Percentiles rank a stretch among this genome's conserved stretches.
These are phyloP conservation scores for Hyparrhenia diplandra DNA, from an alignment of 176 grass and related monocot genomes.

Conservation along the genomic window DNA sequence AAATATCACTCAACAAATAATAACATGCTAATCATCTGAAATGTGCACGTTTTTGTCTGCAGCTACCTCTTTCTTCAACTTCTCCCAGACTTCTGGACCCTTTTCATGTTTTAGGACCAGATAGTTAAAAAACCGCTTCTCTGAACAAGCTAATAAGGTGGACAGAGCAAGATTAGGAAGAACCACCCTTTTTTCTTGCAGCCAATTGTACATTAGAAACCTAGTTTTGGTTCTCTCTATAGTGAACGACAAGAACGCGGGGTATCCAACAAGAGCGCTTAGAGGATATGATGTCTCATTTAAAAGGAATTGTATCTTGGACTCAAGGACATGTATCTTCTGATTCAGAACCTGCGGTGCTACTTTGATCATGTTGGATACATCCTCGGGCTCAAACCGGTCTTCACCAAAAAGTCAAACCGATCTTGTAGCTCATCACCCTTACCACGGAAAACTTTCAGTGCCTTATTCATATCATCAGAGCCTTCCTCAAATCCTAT, in stretches of 20 bases:
- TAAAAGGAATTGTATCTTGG: constrained; percentile 55
- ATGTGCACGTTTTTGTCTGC: neutral
- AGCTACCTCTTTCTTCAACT: constrained; percentile 34
- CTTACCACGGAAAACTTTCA: constrained; percentile 54
- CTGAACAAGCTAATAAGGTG: constrained; percentile 49
- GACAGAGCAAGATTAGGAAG: constrained; percentile 34
- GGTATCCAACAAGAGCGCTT: constrained; percentile 43
- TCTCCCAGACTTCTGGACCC: constrained; percentile 51
- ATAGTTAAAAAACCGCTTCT: constrained; percentile 26
- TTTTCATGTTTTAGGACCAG: constrained; percentile 30
- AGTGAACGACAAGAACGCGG: constrained; percentile 49
- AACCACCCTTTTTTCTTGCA: constrained; percentile 42
- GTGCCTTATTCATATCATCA: constrained; percentile 49
- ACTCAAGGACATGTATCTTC: constrained; percentile 44
- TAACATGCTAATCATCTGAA: neutral
- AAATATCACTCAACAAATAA: neutral
- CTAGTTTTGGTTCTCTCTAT: constrained; percentile 45
- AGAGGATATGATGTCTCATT: constrained; percentile 45
- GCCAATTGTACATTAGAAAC: constrained; percentile 60
- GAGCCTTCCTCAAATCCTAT: constrained; percentile 46
- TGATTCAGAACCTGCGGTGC: constrained; percentile 59
- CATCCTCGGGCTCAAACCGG: constrained; percentile 49
- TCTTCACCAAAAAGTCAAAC: constrained; percentile 49
- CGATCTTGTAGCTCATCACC: constrained; percentile 57
- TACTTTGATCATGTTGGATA: constrained; percentile 40